Percentiles rank a stretch among this genome's conserved stretches.
phyloP scores from a whole-genome alignment of 352 stramenopile genomes.

The Phytophthora litchii region DNA sequence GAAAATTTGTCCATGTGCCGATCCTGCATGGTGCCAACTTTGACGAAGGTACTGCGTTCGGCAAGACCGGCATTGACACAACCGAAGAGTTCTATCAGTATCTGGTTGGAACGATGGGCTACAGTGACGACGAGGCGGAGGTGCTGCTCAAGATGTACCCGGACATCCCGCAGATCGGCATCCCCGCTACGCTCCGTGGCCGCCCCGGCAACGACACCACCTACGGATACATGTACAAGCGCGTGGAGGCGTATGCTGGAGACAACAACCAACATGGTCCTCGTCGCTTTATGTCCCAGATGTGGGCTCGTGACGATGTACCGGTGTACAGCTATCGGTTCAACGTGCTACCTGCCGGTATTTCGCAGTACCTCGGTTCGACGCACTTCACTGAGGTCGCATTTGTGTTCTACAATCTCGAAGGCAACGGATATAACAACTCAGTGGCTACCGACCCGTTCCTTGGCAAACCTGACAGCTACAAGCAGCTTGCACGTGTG shows the following conservation, averaged over 20 bases:
- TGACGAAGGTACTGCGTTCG: conserved; percentile 39
- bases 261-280: conserved; percentile 31
- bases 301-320: conserved; percentile 28
- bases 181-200: conserved; percentile 26
- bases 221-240: conserved; percentile 39
- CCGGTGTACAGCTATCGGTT: conserved; percentile 39
- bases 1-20: conserved; percentile 39
- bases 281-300: conserved; percentile 36
- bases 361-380: conserved; percentile 21
- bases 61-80: conserved; percentile 27
- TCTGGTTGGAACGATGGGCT: conserved; percentile 25
- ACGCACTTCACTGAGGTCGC: conserved; percentile 35
- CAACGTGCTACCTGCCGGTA: conserved; percentile 25
- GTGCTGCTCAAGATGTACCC: conserved; percentile 32
- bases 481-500: conserved; percentile 22
- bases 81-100: conserved; percentile 33
- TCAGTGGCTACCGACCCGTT: conserved; percentile 32
- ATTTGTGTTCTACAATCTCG: conserved; percentile 42
- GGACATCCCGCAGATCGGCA: conserved; percentile 30
- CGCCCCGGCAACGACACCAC: conserved; percentile 23
- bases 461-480: conserved; percentile 19
- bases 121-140: conserved; percentile 24
- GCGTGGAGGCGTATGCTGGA: conserved; percentile 28
- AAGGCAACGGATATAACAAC: conserved; percentile 31
- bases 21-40: conserved; percentile 38